Evolutionary conservation across 2,329 filamentous ascomycete genomes (phyloP).

Genomic region (Cryphonectria radicalis): DNA sequence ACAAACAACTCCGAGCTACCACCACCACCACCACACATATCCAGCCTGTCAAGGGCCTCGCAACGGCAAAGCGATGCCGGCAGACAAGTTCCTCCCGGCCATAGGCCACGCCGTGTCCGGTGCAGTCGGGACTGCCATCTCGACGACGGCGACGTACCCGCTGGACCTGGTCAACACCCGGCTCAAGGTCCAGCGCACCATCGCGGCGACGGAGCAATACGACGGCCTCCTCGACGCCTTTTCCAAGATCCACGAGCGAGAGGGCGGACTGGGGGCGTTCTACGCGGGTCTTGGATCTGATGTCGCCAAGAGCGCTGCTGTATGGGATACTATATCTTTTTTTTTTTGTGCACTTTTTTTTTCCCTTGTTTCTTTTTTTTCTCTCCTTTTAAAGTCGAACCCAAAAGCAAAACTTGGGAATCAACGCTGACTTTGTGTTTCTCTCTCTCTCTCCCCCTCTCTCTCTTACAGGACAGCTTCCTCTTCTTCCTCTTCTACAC

Average conservation of each 20-base stretch:
- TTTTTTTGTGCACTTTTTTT: no score
- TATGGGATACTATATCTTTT: constrained; percentile 51
- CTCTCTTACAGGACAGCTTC: constrained; percentile 15
- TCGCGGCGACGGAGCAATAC: constrained; percentile 47
- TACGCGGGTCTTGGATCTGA: constrained; percentile 69
- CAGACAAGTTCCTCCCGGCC: constrained; percentile 62
- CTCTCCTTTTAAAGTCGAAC: no score
- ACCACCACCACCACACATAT: not conserved
- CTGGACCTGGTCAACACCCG: constrained; percentile 81
- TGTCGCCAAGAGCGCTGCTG: constrained; percentile 68
- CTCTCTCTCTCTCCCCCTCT: not conserved
- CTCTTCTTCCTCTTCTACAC: constrained; percentile 74
- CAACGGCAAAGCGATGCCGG: constrained; percentile 30
- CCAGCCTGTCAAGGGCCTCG: no score
- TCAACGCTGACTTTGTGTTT: not conserved
- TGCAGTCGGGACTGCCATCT: constrained; percentile 75
- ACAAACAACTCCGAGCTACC: no score
- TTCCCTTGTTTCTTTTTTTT: no score
- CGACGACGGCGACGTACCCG: constrained; percentile 79
- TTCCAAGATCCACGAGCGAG: constrained; percentile 68
- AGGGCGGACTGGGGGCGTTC: constrained; percentile 72
- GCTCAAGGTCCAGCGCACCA: constrained; percentile 73
- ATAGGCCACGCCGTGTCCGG: constrained; percentile 83
- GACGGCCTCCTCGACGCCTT: constrained; percentile 70
- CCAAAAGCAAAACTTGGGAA: not conserved